Percentiles rank a stretch among this genome's conserved stretches.
phyloP scores from a whole-genome alignment of 1,139 yeast species.

The Meyerozyma smithsonii region DNA sequence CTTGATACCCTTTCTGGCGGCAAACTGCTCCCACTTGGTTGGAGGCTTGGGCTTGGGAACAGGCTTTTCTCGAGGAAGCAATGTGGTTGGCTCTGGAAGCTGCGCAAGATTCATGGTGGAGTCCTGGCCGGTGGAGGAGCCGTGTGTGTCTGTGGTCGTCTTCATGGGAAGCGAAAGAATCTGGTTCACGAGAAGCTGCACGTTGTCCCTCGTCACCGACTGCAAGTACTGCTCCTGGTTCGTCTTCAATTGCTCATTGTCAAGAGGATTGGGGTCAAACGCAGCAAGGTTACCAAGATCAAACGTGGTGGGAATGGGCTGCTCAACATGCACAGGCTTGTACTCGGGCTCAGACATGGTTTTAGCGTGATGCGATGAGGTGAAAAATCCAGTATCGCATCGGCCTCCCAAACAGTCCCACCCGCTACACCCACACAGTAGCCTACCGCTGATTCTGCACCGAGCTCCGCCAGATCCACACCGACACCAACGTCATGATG shows the following conservation, averaged over 20 bases:
- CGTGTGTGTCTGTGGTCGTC: conserved; percentile 72
- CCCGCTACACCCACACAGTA: neutral
- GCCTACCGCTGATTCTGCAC: conserved; percentile 15
- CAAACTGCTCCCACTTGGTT: conserved; percentile 97
- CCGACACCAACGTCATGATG: conserved; percentile 52
- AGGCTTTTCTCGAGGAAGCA: conserved; percentile 91
- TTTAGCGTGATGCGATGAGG: conserved; percentile 3
- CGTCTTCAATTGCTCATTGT: conserved; percentile 47
- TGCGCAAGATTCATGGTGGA: conserved; percentile 78
- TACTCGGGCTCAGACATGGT: conserved; percentile 16
- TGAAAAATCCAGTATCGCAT: neutral
- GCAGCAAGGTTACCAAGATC: conserved; percentile 87
- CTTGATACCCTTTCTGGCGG: conserved; percentile 90
- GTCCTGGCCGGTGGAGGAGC: conserved; percentile 57
- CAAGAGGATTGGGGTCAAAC: conserved; percentile 81
- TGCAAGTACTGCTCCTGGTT: conserved; percentile 63
- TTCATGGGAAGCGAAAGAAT: conserved; percentile 83
- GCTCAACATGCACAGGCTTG: conserved; percentile 81
- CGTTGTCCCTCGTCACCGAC: conserved; percentile 82
- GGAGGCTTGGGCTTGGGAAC: conserved; percentile 88
- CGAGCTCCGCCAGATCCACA: conserved; percentile 58
- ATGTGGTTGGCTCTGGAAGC: conserved; percentile 80
- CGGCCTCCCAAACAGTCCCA: neutral
- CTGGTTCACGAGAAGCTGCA: conserved; percentile 86
- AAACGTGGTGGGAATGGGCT: conserved; percentile 77